phyloP scores from a whole-genome alignment of 768 basidiomycete species.

The Mycena indigotica region DNA sequence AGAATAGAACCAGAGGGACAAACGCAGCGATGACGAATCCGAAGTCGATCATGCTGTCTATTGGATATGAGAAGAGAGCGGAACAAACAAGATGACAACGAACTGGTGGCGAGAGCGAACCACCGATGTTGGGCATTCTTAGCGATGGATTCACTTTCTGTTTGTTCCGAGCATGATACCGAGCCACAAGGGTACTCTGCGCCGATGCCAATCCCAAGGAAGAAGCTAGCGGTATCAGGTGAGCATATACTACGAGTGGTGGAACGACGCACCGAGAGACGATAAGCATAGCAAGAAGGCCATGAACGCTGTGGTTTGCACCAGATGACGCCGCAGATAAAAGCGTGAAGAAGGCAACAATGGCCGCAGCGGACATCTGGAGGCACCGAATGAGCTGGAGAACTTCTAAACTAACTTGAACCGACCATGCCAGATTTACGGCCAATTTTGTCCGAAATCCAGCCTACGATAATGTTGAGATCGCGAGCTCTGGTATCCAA shows the following conservation, averaged over 20 bases:
- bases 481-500: too few relatives aligned
- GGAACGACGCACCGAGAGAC: slow-evolving; percentile 63
- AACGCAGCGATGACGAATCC: slow-evolving; percentile 82
- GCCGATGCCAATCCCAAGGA: slow-evolving; percentile 86
- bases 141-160: slow-evolving; percentile 76
- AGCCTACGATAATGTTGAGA: slow-evolving; percentile 43
- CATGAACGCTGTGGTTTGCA: slow-evolving; percentile 66
- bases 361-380: slow-evolving; percentile 79
- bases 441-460: slow-evolving; percentile 83
- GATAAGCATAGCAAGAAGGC: slow-evolving; percentile 75
- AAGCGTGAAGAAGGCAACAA: slow-evolving; percentile 81
- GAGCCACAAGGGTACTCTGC: slow-evolving; percentile 91
- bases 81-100: slow-evolving; percentile 24
- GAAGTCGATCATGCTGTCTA: slow-evolving; percentile 84
- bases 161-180: slow-evolving; percentile 86
- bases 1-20: slow-evolving; percentile 81
- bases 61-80: slow-evolving; percentile 15
- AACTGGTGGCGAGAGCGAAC: slow-evolving; percentile 89
- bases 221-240: slow-evolving; percentile 53
- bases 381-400: slow-evolving; percentile 20
- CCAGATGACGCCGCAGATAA: slow-evolving; percentile 85
- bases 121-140: slow-evolving; percentile 84
- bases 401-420: not conserved
- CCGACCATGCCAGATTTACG: slow-evolving; percentile 85
- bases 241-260: not conserved